Conservation (phyloP, 352 stramenopile species). For the Globisporangium camurandrum region DNA sequence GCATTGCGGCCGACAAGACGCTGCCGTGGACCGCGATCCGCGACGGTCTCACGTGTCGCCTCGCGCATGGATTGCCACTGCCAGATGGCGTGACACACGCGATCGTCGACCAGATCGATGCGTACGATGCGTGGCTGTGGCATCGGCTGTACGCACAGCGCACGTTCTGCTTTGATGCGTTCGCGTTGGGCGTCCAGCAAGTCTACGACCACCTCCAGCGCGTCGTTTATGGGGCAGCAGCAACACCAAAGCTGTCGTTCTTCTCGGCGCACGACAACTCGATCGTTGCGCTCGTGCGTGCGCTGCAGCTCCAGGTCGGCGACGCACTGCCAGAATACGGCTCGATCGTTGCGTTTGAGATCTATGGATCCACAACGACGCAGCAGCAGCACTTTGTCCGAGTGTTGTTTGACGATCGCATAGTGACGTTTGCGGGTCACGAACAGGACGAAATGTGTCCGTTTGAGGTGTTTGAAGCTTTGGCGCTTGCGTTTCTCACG, state of each 20-base stretch:
- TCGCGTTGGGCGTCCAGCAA: constrained; percentile 51
- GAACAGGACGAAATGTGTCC: constrained; percentile 44
- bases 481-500: constrained; percentile 44
- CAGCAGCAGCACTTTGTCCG: constrained; percentile 43
- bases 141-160: constrained; percentile 60
- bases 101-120: constrained; percentile 46
- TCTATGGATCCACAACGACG: constrained; percentile 45
- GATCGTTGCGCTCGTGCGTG: constrained; percentile 66
- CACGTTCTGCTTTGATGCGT: constrained; percentile 51
- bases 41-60: constrained; percentile 55
- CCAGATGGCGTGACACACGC: constrained; percentile 59
- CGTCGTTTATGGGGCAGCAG: constrained; percentile 17
- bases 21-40: constrained; percentile 72
- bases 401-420: constrained; percentile 49
- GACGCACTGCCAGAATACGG: constrained; percentile 56
- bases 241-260: constrained; percentile 51
- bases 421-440: constrained; percentile 44
- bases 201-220: constrained; percentile 46
- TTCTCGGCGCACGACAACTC: constrained; percentile 84
- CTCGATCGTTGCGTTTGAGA: constrained; percentile 58
- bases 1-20: constrained; percentile 30
- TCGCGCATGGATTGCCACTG: constrained; percentile 50
- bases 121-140: constrained; percentile 80
- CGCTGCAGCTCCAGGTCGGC: constrained; percentile 58
- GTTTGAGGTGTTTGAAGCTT: constrained; percentile 54